These are phyloP conservation scores for Aschersonia sp. DNA, from an alignment of 2,329 filamentous ascomycete species.

Conservation along the genomic window DNA sequence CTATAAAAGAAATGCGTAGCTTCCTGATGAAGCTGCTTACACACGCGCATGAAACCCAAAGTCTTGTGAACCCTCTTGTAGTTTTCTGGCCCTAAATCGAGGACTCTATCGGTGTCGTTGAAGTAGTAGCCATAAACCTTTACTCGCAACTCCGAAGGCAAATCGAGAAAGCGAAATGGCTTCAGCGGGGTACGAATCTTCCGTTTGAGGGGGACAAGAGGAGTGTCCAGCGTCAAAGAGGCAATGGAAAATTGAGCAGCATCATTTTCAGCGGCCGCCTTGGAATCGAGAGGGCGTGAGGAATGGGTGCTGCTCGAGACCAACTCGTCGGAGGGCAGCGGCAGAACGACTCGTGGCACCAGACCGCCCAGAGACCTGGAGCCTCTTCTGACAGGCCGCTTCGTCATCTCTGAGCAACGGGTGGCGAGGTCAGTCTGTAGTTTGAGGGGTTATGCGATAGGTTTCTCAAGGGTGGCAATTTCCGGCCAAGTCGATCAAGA, in stretches of 20 bases:
- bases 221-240: conserved; percentile 26
- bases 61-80: conserved; percentile 44
- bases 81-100: conserved; percentile 55
- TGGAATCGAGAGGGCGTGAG: too few relatives aligned
- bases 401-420: conserved; percentile 8
- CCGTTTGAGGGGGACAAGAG: conserved; percentile 14
- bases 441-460: too few relatives aligned
- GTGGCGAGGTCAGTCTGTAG: background rate
- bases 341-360: conserved; percentile 15
- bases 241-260: conserved; percentile 21
- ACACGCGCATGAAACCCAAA: conserved; percentile 46
- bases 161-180: conserved; percentile 49
- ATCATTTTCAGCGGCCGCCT: too few relatives aligned
- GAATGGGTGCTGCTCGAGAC: too few relatives aligned
- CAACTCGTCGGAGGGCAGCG: background rate
- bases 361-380: conserved; percentile 7
- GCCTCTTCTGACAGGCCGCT: conserved; percentile 10
- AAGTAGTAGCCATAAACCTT: conserved; percentile 55
- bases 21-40: conserved; percentile 45
- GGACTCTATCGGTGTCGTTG: conserved; percentile 31
- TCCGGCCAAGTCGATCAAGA: too few relatives aligned
- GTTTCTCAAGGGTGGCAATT: too few relatives aligned
- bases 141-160: conserved; percentile 56
- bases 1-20: conserved; percentile 53
- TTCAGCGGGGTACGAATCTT: conserved; percentile 18